A percentile compares a stretch with the other conserved stretches of the same genome.
These are phyloP conservation scores for Phaseolus lunatus DNA, from an alignment of 306 rosid species.

Conservation along the genomic window DNA sequence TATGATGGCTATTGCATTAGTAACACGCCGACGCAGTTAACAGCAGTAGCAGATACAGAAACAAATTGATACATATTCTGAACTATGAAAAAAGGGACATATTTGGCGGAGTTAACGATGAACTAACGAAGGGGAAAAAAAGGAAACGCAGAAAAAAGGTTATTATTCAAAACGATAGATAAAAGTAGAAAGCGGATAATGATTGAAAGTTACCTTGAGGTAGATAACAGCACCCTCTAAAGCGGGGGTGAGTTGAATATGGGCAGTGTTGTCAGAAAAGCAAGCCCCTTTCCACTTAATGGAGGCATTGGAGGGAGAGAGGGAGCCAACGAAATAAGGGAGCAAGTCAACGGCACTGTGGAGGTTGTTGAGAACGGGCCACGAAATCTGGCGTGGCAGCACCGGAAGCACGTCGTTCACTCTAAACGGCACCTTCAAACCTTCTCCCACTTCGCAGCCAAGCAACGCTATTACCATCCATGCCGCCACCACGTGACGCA, in stretches of 20 bases:
- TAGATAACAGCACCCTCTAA: slow-evolving; percentile 74
- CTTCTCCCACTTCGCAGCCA: slow-evolving; percentile 39
- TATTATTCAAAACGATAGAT: too few relatives aligned
- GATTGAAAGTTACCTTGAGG: slow-evolving; percentile 61
- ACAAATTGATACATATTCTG: neutral
- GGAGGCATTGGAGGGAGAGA: slow-evolving; percentile 66
- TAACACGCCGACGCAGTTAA: neutral
- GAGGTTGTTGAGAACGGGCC: slow-evolving; percentile 85
- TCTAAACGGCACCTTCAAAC: slow-evolving; percentile 68
- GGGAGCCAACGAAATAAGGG: slow-evolving; percentile 80
- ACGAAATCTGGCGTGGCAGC: slow-evolving; percentile 71
- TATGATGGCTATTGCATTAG: neutral
- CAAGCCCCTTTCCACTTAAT: slow-evolving; percentile 84
- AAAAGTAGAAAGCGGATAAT: neutral
- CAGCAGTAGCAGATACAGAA: neutral
- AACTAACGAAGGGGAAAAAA: neutral
- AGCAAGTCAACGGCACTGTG: slow-evolving; percentile 90
- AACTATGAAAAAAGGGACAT: neutral
- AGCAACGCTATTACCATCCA: slow-evolving; percentile 46
- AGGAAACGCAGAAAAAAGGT: neutral
- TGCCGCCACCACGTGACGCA: slow-evolving; percentile 12
- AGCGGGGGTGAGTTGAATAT: slow-evolving; percentile 52
- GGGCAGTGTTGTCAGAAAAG: slow-evolving; percentile 69
- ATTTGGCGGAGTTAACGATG: neutral
- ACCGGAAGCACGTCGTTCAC: slow-evolving; percentile 83